A percentile compares a stretch with the other conserved stretches of the same genome.
These are phyloP conservation scores for Aspergillus quadrilineatus DNA, from an alignment of 2,329 filamentous ascomycete species.

Conservation along the genomic window DNA sequence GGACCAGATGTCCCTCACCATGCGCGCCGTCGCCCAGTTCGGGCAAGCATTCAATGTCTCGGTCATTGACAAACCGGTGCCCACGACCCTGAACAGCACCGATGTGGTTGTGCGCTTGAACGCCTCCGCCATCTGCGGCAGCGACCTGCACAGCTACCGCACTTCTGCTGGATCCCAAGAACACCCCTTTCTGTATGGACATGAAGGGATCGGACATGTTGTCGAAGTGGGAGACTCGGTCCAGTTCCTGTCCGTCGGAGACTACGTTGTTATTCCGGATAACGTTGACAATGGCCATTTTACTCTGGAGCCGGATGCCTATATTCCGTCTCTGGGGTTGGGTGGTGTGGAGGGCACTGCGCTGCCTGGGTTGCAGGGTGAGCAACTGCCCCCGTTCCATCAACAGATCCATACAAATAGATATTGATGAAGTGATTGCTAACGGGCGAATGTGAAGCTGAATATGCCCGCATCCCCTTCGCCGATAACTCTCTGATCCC, in stretches of 20 bases:
- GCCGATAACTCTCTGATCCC: conserved; percentile 21
- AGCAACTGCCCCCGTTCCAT: background rate
- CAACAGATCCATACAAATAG: background rate
- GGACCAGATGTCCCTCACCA: background rate
- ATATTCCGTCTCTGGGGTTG: background rate
- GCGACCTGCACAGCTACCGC: conserved; percentile 32
- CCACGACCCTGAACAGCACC: background rate
- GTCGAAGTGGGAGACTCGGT: conserved; percentile 19
- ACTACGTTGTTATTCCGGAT: conserved; percentile 23
- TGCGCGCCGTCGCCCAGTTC: background rate
- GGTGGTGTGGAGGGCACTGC: background rate
- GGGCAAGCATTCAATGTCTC: background rate
- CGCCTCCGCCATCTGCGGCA: background rate
- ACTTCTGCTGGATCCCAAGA: conserved; percentile 23
- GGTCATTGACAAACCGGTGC: background rate
- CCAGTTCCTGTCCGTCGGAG: conserved; percentile 17
- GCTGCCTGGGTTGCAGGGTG: background rate
- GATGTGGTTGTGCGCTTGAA: background rate
- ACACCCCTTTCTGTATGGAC: conserved; percentile 22
- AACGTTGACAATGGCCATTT: conserved; percentile 14
- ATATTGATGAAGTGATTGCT: too few species aligned
- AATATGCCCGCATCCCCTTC: conserved; percentile 20
- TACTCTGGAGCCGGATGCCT: background rate
- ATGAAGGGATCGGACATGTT: conserved; percentile 24
- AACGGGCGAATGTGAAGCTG: conserved; percentile 6